Evolutionary conservation across 2,329 filamentous ascomycete genomes (phyloP).

Genomic region (Didymosphaeria variabile): DNA sequence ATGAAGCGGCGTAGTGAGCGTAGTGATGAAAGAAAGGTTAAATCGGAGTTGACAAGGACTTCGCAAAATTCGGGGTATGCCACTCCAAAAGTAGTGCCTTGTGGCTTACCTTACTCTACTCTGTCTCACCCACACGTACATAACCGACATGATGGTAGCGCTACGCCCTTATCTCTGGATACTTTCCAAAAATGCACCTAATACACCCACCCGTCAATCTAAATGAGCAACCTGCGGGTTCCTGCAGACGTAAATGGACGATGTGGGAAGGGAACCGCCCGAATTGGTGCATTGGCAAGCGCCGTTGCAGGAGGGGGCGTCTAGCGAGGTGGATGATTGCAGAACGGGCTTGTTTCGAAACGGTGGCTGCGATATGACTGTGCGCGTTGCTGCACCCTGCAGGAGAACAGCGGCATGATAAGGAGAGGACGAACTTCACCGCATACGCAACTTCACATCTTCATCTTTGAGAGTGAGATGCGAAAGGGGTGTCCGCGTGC

Average conservation of each 20-base stretch:
- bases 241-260: constrained; percentile 19
- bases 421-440: not conserved
- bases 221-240: constrained; percentile 19
- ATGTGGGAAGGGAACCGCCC: constrained; percentile 7
- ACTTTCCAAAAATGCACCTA: not conserved
- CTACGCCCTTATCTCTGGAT: constrained; percentile 2
- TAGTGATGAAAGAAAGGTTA: constrained; percentile 4
- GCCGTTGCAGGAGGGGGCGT: constrained; percentile 12
- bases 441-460: not conserved
- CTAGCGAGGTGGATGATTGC: not conserved
- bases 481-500: not conserved
- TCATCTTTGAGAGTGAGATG: not conserved
- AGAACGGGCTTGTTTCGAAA: constrained; percentile 26
- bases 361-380: constrained; percentile 20
- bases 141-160: constrained; percentile 2
- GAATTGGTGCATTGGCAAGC: constrained; percentile 6
- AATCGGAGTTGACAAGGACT: constrained; percentile 6
- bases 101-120: constrained; percentile 10
- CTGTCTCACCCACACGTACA: constrained; percentile 1
- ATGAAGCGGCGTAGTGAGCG: not conserved
- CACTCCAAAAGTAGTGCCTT: not conserved
- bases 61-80: not conserved
- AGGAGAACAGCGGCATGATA: constrained; percentile 15
- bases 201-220: not conserved
- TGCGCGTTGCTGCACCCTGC: constrained; percentile 17